phyloP scores from a whole-genome alignment of 1,284 basidiomycete species.

The Puccinia novopanici region DNA sequence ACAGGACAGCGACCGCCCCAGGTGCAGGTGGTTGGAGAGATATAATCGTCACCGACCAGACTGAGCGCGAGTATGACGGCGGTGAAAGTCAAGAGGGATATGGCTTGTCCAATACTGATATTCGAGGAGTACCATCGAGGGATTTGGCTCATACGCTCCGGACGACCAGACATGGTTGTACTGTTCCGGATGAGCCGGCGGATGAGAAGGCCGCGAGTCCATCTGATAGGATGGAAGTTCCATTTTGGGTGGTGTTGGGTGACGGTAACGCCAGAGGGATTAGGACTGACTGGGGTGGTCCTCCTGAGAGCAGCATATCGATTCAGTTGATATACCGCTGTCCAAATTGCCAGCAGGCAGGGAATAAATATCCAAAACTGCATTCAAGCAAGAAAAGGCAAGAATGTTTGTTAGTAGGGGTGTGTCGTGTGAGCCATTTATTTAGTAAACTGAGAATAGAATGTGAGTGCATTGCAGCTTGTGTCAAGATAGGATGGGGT shows the following conservation, averaged over 20 bases:
- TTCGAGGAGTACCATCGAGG: constrained; percentile 37
- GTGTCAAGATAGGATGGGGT: not conserved
- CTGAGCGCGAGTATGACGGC: constrained; percentile 55
- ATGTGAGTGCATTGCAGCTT: not conserved
- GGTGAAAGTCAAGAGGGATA: constrained; percentile 62
- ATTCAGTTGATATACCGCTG: constrained; percentile 24
- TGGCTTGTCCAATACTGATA: constrained; percentile 32
- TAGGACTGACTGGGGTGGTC: not conserved
- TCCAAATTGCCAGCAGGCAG: constrained; percentile 19
- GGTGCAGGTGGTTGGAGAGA: constrained; percentile 64
- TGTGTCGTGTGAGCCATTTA: not conserved
- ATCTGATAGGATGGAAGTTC: constrained; percentile 17
- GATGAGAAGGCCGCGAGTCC: constrained; percentile 21
- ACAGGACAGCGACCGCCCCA: constrained; percentile 53
- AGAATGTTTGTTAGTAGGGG: not conserved
- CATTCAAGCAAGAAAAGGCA: not conserved
- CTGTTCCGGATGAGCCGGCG: constrained; percentile 14
- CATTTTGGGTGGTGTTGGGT: not conserved
- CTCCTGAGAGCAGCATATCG: not conserved
- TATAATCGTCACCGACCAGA: constrained; percentile 73
- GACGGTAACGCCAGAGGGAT: not conserved
- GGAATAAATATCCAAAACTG: constrained; percentile 47
- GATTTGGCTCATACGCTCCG: not conserved
- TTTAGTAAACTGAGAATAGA: not conserved
- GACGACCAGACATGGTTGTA: not conserved